Percentiles rank a stretch among this genome's conserved stretches.
Conservation (phyloP, 2,329 filamentous ascomycete genomes). For the Chaetomium olivaceum region DNA sequence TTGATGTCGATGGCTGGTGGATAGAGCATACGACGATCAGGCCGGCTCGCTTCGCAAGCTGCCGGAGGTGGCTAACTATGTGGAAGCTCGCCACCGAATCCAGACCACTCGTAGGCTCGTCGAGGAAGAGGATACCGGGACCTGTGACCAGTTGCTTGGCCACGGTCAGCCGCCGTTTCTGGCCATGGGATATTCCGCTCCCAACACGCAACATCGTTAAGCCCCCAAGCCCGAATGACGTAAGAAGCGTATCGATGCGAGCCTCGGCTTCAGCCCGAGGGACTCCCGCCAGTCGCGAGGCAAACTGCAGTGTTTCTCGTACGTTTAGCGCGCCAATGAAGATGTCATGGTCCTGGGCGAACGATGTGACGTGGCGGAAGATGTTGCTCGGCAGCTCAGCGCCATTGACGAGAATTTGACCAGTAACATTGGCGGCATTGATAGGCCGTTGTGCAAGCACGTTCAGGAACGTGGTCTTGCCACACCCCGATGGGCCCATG, state of each 20-base stretch:
- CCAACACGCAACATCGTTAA: neutral
- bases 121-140: conserved; percentile 1
- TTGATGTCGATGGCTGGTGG: conserved; percentile 3
- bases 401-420: neutral
- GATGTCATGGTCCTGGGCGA: conserved; percentile 2
- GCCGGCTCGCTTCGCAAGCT: neutral
- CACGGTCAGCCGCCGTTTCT: conserved; percentile 3
- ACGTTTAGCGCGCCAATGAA: conserved; percentile 1
- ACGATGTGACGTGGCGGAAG: conserved; percentile 6
- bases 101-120: conserved; percentile 7
- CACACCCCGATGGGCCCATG: conserved; percentile 6
- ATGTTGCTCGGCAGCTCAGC: neutral
- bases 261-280: neutral
- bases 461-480: conserved; percentile 12
- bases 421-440: neutral
- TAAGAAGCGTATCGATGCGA: neutral
- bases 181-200: neutral
- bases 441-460: conserved; percentile 1
- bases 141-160: conserved; percentile 12
- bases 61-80: neutral
- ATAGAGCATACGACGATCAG: conserved; percentile 8
- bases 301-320: conserved; percentile 2
- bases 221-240: neutral
- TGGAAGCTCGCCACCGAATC: conserved; percentile 7
- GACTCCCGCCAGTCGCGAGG: neutral